Evolutionary conservation across 257 asterid species (phyloP), one percentile per base, ranked within the genome.

Genomic region (Paulownia fortunei): DNA sequence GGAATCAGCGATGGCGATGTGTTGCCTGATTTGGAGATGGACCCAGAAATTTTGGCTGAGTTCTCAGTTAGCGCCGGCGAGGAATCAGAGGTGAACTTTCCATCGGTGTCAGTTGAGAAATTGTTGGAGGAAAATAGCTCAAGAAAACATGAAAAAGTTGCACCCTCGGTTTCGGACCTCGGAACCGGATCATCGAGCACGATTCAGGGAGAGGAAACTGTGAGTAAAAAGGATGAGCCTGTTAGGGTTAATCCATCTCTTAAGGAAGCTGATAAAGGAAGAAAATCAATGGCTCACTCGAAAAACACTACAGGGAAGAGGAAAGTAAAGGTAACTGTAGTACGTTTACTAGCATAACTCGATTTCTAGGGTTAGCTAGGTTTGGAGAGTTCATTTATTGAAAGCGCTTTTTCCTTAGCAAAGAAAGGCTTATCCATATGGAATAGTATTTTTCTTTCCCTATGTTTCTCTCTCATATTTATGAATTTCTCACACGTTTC

Each of bases 11-110:
- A 88, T 47, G 97, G 86, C 18, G 95, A 85, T 56, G 73, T 81
- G 61, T 61, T 90, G 64, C 94, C 94, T 1, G 97, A 94, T 86
- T 76, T 94, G 90, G 97, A 92, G 58, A 92, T 92, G 97, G 97
- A 94, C 83, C 81, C 89, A 0, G 93, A 90, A 34, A 83, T 87
- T 13, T 82, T 90, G 4, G 92, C 91, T n/a, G 97, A 91, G 2
- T 87, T 87, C 68, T 92, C 97, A 1, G 82, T 81, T 15, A 84
- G 79, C 34, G 82, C 71, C 0, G 83, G 82, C 0, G 89, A 83
- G 12, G 90, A 87, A 42, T 86, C 89, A 1, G 90, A 86, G 23
- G 72, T 80, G 15, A 84, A 77, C 34, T 69, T 72, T 16, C 60
- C 84, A 2, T 61, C 82, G 8, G 1, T 34, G 58, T 18, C 71